A percentile compares a stretch with the other conserved stretches of the same genome.
These are phyloP conservation scores for Paradendryphiella salina DNA, from an alignment of 2,329 filamentous ascomycete genomes.

Conservation along the genomic window DNA sequence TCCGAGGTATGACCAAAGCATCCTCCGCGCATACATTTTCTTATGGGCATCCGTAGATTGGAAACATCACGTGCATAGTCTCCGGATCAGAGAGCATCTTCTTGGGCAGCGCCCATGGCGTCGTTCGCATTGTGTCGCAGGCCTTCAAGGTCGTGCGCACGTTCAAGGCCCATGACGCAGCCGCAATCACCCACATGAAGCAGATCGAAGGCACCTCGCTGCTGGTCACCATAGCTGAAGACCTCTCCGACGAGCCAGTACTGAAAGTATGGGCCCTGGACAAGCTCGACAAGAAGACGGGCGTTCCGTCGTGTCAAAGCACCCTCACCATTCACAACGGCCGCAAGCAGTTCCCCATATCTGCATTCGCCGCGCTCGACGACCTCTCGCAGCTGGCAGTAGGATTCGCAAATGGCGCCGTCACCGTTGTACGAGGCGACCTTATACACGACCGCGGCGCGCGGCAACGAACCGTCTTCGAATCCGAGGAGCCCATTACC, in stretches of 20 bases:
- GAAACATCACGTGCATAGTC: constrained; percentile 78
- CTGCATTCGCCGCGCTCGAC: constrained; percentile 82
- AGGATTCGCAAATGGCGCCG: constrained; percentile 92
- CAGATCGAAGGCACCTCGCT: constrained; percentile 86
- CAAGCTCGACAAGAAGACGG: constrained; percentile 91
- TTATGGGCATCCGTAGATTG: constrained; percentile 48
- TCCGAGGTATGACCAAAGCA: constrained; percentile 67
- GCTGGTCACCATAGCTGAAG: constrained; percentile 84
- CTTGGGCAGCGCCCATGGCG: constrained; percentile 80
- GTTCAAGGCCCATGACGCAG: constrained; percentile 83
- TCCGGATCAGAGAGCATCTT: constrained; percentile 89
- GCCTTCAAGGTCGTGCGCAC: constrained; percentile 83
- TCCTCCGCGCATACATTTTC: constrained; percentile 13
- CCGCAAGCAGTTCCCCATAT: constrained; percentile 91
- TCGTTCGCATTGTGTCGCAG: constrained; percentile 83
- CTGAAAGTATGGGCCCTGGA: constrained; percentile 98
- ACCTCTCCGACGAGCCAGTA: constrained; percentile 82
- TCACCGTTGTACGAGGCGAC: constrained; percentile 91
- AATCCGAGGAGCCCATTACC: constrained; percentile 94
- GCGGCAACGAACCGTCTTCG: constrained; percentile 90
- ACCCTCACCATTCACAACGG: constrained; percentile 86
- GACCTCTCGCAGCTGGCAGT: constrained; percentile 92
- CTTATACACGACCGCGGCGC: constrained; percentile 93
- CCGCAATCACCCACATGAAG: constrained; percentile 85
- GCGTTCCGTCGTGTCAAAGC: constrained; percentile 83